These are phyloP conservation scores for Chimonanthus salicifolius DNA, from an alignment of 164 flowering plant genomes.

Conservation along the genomic window DNA sequence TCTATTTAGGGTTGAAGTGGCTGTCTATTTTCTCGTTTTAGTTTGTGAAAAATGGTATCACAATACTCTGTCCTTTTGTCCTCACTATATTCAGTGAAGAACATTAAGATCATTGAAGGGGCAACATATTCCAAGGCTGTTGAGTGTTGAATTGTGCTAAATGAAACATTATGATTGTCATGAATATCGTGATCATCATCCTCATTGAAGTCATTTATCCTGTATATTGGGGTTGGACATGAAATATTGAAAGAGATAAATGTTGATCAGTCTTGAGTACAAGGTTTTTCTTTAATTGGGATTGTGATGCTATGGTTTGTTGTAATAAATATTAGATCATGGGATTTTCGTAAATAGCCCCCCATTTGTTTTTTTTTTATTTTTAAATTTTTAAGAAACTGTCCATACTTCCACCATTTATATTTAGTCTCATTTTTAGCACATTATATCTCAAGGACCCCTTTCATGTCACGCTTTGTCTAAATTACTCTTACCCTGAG, in stretches of 20 bases:
- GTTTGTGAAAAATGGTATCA: neutral
- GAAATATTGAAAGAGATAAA: neutral
- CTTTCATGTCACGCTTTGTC: neutral
- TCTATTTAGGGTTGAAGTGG: too few relatives aligned
- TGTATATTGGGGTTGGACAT: neutral
- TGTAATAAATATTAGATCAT: neutral
- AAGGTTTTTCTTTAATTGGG: too few relatives aligned
- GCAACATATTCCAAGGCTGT: neutral
- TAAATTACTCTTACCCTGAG: neutral
- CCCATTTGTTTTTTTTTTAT: neutral
- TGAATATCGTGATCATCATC: too few relatives aligned
- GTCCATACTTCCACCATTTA: neutral
- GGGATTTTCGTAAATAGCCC: neutral
- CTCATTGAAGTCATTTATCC: too few relatives aligned
- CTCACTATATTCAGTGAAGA: neutral
- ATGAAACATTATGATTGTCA: neutral
- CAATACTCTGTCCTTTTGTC: neutral
- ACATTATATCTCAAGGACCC: neutral
- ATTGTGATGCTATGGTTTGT: neutral
- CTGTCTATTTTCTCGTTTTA: too few relatives aligned
- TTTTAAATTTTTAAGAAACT: too few relatives aligned
- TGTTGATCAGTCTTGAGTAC: neutral
- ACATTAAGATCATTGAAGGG: neutral
- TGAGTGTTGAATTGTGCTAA: neutral
- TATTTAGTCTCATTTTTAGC: neutral